Base-by-base conservation (phyloP, 306 rosid species). In the Cicer arietinum region DNA sequence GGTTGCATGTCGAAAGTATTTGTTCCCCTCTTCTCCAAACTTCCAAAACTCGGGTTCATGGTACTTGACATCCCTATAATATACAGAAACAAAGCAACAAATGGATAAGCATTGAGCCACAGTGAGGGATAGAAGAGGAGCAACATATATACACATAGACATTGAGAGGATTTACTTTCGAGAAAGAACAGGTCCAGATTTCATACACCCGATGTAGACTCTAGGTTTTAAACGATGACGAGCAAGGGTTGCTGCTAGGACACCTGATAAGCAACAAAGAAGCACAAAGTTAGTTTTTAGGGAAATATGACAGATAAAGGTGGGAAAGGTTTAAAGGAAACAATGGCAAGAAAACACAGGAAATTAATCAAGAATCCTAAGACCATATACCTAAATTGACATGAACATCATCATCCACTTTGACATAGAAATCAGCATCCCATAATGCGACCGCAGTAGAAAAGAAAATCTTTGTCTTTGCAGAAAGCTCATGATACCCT, bases 1-100 rank as follows among this genome's bases (percentile, higher is more conserved):
- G 50, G 98, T 92, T 81, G 99, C 99, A 67, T 95, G 99, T 58
- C 99, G 86, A 64, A 92, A 88, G 83, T 95, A 95, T 83, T 95
- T 95, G 87, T 89, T 95, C 44, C 99, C 99, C 61, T 87, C 98
- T 85, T 95, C 99, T 75, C 99, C 98, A 81, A 95, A 95, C 78
- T 95, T 95, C 97, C 99, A 95, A 88, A 81, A 90, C 82, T 95
- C 99, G 8, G 99, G 99, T 75, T 95, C 99, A 13, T 86, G 93
- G 85, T 95, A 95, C 71, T 95, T 95, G 75, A 95, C 96, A 86
- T 79, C 90, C 88, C 99, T 95, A 52, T 13, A 73, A 73, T 67
- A 76, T 69, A 45, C 17, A 56, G 56, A 80, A 73, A 61, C 45
- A 61, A 37, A 25, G 48, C 16, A 56, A 30, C 17, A 14, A 30